Evolutionary conservation across 352 stramenopile genomes (phyloP), one percentile per base, ranked within the genome.

Genomic region (Hyphochytrium catenoides): DNA sequence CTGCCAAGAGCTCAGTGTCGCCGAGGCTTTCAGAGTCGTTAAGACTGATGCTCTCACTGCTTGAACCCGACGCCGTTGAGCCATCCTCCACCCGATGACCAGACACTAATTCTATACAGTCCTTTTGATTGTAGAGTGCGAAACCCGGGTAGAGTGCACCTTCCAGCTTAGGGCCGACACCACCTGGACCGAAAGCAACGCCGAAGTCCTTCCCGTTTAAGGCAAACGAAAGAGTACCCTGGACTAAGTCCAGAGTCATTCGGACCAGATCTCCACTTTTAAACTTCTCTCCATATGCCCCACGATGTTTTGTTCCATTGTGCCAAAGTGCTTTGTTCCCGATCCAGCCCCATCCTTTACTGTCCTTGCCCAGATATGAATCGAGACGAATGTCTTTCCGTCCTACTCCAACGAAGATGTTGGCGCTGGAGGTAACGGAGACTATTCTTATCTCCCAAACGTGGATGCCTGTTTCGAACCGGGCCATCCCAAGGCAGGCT

Each of bases 291-390:
- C 73, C 73, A 34, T 88, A 88, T 8, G 73, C 83, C 5, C 68
- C 70, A 9, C 73, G 66, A 39, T 85, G 70, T 45, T 88, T 88
- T 47, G 65, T 81, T 0, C 73, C 73, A 37, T 85, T 85, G 47
- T 88, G 70, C 71, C 73, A 88, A 4, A 84, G 51, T 16, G 70
- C 73, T 20, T 70, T 67, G 39, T 88, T 85, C 9, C 73, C 73
- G 26, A 88, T 88, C 66, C 73, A 88, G 6, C 71, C 73, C 73
- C 73, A 88, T 9, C 73, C 71, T 17, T 72, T 67, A 38, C 84
- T 88, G 43, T 88, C 73, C 27, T 88, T 88, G n/a, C 73, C 73
- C 18, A 88, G 43, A 28, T 88, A 88, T 15, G 73, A 88, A 31
- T 85, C 68, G 7, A 88, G 39, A 0, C 73, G 64, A 16, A 82